These are phyloP conservation scores for Fraxinus paxiana DNA, from an alignment of 305 asterid species.

Conservation along the genomic window DNA sequence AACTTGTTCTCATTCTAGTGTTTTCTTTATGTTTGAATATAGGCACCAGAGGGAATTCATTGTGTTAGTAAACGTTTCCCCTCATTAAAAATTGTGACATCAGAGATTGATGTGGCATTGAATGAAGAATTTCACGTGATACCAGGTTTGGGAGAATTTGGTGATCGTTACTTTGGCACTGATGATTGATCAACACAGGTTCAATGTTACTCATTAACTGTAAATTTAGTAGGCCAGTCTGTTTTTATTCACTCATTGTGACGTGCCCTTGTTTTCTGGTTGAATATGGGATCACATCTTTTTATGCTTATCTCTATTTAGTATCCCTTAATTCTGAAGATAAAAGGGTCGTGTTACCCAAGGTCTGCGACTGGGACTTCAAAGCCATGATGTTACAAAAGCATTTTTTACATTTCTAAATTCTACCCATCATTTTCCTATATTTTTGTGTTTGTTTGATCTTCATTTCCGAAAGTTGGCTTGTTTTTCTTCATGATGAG, in stretches of 20 bases:
- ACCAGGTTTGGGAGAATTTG: conserved; percentile 95
- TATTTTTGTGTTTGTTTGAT: background rate
- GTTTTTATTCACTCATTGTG: background rate
- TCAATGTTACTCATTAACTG: background rate
- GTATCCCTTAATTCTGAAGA: background rate
- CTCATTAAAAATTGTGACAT: conserved; percentile 75
- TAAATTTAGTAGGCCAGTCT: background rate
- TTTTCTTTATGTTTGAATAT: background rate
- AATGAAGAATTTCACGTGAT: conserved; percentile 82
- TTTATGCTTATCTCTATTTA: background rate
- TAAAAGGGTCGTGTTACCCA: background rate
- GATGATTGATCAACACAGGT: conserved; percentile 51
- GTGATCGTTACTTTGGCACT: conserved; percentile 95
- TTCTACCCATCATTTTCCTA: background rate
- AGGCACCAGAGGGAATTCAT: conserved; percentile 97
- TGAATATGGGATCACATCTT: background rate
- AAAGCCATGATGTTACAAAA: background rate
- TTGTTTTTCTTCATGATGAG: background rate
- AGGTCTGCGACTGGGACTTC: background rate
- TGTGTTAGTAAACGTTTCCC: conserved; percentile 88
- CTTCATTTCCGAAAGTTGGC: background rate
- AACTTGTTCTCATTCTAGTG: background rate
- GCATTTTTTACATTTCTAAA: background rate
- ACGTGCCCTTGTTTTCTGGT: background rate
- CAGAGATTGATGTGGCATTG: conserved; percentile 78